These are phyloP conservation scores for Entomortierella lignicola DNA, from an alignment of 192 early-diverging fungal species.

Conservation along the genomic window DNA sequence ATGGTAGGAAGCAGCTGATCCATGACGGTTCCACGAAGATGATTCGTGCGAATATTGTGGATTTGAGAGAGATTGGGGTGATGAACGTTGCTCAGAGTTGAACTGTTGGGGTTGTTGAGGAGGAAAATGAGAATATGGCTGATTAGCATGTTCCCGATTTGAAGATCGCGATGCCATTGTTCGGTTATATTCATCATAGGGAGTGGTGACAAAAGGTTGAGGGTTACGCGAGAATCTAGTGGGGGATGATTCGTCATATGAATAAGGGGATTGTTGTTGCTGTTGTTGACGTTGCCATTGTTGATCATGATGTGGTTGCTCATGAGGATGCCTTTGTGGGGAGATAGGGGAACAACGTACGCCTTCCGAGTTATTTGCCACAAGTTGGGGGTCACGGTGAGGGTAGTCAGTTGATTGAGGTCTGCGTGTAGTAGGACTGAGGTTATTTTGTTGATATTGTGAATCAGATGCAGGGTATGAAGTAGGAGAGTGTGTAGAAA, in stretches of 20 bases:
- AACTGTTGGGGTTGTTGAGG: background rate
- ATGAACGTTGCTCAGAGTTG: background rate
- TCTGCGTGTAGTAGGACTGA: background rate
- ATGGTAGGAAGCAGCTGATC: background rate
- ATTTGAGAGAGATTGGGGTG: background rate
- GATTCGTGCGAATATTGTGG: background rate
- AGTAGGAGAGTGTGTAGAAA: background rate
- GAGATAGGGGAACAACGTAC: background rate
- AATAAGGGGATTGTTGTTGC: background rate
- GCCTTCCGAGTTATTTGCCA: background rate
- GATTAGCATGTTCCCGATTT: background rate
- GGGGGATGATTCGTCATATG: background rate
- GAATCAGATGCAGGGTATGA: background rate
- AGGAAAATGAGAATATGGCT: background rate
- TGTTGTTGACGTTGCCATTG: slow-evolving; percentile 8
- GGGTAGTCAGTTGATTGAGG: background rate
- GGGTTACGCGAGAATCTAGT: background rate
- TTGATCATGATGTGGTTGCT: background rate
- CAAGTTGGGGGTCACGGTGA: background rate
- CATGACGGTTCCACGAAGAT: background rate
- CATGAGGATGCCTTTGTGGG: background rate
- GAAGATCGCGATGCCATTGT: background rate
- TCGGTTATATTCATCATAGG: background rate
- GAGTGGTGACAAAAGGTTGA: background rate
- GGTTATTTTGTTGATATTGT: background rate